Conservation (phyloP, 1,284 basidiomycete genomes). For the Porogramme epimiltina region DNA sequence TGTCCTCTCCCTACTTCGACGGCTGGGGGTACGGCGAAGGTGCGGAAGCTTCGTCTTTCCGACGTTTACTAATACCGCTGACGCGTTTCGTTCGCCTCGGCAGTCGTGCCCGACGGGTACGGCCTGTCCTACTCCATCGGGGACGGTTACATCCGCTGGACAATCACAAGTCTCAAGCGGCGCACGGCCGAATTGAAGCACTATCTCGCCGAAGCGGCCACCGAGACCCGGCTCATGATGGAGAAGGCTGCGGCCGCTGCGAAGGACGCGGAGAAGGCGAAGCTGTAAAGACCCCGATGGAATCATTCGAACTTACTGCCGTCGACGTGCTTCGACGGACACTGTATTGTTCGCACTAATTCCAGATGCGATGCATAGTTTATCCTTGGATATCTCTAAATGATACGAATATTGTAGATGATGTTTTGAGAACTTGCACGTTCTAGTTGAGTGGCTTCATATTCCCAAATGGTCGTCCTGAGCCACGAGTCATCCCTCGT, state of each 20-base stretch:
- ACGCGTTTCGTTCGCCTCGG: conserved; percentile 3
- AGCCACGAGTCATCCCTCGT: too few relatives aligned
- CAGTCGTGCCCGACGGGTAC: conserved; percentile 91
- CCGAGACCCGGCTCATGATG: conserved; percentile 76
- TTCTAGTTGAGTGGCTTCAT: too few relatives aligned
- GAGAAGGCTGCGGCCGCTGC: conserved; percentile 54
- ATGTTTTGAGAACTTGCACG: too few relatives aligned
- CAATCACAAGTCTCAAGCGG: conserved; percentile 82
- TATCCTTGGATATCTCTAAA: too few relatives aligned
- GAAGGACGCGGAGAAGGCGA: conserved; percentile 28
- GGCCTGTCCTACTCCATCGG: conserved; percentile 94
- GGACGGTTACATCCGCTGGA: conserved; percentile 88
- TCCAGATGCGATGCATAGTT: too few relatives aligned
- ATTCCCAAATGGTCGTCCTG: too few relatives aligned
- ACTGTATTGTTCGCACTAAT: too few relatives aligned
- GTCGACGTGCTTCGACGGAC: too few relatives aligned
- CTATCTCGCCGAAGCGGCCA: conserved; percentile 79
- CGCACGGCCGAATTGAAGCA: conserved; percentile 67
- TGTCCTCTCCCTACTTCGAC: conserved; percentile 83
- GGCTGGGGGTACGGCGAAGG: conserved; percentile 99
- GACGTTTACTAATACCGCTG: not conserved
- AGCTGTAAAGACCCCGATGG: conserved; percentile 32
- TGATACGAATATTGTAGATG: too few relatives aligned
- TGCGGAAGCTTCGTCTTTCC: conserved; percentile 35
- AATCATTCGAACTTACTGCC: too few relatives aligned